These are phyloP conservation scores for Polyporus tsugae DNA, from an alignment of 1,284 basidiomycete genomes.

Conservation along the genomic window DNA sequence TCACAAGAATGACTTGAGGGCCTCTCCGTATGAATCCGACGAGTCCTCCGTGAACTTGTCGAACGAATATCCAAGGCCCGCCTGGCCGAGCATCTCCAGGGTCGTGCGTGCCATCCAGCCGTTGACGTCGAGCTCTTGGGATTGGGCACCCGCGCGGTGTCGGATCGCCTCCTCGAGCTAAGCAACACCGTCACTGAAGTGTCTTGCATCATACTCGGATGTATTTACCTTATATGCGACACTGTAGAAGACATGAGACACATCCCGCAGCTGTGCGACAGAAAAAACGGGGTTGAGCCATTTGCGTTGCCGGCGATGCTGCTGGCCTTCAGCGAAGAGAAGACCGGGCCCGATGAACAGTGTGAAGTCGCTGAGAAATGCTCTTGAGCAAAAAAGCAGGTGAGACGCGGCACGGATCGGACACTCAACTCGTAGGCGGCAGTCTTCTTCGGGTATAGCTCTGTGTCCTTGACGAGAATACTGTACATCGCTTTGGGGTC, in stretches of 20 bases:
- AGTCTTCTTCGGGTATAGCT: constrained; percentile 19
- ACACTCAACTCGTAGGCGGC: constrained; percentile 11
- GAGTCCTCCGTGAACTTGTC: constrained; percentile 39
- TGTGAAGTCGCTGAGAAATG: constrained; percentile 12
- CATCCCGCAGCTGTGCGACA: constrained; percentile 22
- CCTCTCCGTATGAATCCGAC: constrained; percentile 36
- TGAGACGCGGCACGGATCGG: background rate
- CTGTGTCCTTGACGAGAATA: constrained; percentile 49
- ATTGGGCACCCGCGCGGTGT: background rate
- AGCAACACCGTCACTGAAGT: background rate
- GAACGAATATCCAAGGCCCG: constrained; percentile 47
- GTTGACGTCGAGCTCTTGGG: constrained; percentile 40
- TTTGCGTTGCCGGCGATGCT: constrained; percentile 31
- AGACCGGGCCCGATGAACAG: constrained; percentile 24
- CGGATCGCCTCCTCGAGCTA: background rate
- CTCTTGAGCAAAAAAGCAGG: background rate
- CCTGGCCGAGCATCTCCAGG: constrained; percentile 47
- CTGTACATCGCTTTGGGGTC: constrained; percentile 48
- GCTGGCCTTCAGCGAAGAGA: constrained; percentile 17
- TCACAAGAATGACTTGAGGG: constrained; percentile 44
- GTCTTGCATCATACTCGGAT: background rate
- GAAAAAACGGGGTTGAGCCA: constrained; percentile 31
- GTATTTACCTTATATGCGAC: constrained; percentile 19
- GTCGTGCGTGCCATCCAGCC: constrained; percentile 45
- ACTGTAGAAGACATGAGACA: constrained; percentile 25